Evolutionary conservation across 2,329 filamentous ascomycete genomes (phyloP), one percentile per base, ranked within the genome.

Genomic region (Lachnellula hyalina): DNA sequence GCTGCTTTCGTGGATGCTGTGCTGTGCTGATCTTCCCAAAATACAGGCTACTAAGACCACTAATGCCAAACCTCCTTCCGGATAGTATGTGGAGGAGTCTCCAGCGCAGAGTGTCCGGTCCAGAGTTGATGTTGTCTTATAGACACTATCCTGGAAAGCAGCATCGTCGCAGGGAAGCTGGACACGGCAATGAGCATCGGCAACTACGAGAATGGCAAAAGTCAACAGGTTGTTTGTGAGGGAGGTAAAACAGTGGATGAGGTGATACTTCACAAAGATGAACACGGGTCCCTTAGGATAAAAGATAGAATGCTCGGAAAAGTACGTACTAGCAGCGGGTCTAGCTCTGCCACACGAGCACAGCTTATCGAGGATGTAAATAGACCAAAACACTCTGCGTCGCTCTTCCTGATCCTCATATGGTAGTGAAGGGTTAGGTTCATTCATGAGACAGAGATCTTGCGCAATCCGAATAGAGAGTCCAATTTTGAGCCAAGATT

Each of bases 401-500:
- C 68, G 62, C 53, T 73, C 71, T 51, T 72, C 70, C 47, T 63
- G 59, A 23, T 71, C 64, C 5, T 56, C 49, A 14, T 48, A 51
- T 3, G 60, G 34, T 5, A 70, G 59, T 32, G 45, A n/a, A 0
- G 36, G 7, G 0, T 59, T 49, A 1, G 69, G 67, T 40, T 73
- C 71, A 7, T 62, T 48, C 63, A 70, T 71, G 34, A 73, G 63
- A 12, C 63, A 58, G 11, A 72, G 47, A 41, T 69, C 70, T 54
- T 73, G 71, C 0, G 69, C 67, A 32, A 73, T 65, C 9, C 70
- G 65, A 21, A 67, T 63, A 2, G 67, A 61, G 3, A 70, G 55
- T 2, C 68, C 68, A 14, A 69, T 60, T 40, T 73, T 73, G 8
- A 74, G 59, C 72, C 72, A 74, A 1, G 67, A 71, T 8, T 64